Base-by-base conservation (phyloP, 1,139 yeast species). In the Yamadazyma epiphylla region DNA sequence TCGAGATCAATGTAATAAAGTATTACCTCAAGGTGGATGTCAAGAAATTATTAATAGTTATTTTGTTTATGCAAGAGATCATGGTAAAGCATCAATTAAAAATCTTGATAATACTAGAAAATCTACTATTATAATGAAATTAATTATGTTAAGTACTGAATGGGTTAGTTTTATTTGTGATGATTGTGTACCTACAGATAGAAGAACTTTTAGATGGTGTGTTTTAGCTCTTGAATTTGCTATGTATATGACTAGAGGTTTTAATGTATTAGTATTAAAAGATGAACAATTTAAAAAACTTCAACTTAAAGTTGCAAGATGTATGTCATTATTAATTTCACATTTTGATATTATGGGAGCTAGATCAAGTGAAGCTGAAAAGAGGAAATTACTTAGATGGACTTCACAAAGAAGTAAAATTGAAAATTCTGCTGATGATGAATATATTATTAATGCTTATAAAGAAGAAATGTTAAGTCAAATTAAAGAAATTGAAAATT, bases 301-400 rank as follows among this genome's bases (percentile, higher is more conserved):
- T 45, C 80, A 88, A 45, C 71, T 77, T 33, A 88, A 87, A 51
- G 96, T 91, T 26, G 95, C 97, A 0, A 85, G 95, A 2, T 88
- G 97, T 57, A 88, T 91, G 94, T 80, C 96, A 2, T 64, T 91
- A 32, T 69, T 91, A 39, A 89, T 91, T 41, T 86, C 96, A 0
- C 98, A 91, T 60, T 91, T 91, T 51, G 98, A 91, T 60, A 88
- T 91, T 35, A 91, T 91, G 96, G 98, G 98, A 31, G 96, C 97
- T 0, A 73, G 97, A 48, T 84, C 96, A 5, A 84, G 83, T 50
- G 94, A 86, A 38, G 88, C 88, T 3, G 88, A 81, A 43, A 67
- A 71, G 59, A 71, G 64, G 43, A 66, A 68, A 48, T 61, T 66
- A 58, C 65, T 68, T 51, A 74, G 64, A 44, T 77, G 70, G 74